Evolutionary conservation across 176 grass and related monocot species (phyloP).

Genomic region (Musa acuminata): DNA sequence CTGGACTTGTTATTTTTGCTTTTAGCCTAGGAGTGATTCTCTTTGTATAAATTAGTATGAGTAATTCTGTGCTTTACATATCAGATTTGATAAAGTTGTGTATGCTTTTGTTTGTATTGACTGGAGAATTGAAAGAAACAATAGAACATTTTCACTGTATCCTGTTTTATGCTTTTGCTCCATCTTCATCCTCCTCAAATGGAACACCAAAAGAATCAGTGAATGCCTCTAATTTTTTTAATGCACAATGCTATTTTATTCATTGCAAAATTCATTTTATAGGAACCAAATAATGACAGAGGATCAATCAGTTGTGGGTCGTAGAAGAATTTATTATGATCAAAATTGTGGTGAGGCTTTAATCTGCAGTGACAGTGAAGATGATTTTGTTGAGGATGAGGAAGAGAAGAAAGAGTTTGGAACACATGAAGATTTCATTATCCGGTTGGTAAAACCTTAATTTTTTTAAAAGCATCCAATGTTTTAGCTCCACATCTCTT

Average conservation of each 20-base stretch:
- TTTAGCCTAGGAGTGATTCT: no score
- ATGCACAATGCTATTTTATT: neutral
- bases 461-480: neutral
- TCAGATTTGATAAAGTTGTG: no score
- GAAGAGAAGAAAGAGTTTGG: conserved; percentile 73
- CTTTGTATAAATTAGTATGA: no score
- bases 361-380: conserved; percentile 86
- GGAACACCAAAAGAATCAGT: neutral
- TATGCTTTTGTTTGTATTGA: neutral
- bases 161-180: neutral
- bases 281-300: conserved; percentile 90
- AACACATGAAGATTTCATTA: conserved; percentile 62
- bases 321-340: conserved; percentile 85
- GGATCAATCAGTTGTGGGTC: conserved; percentile 90
- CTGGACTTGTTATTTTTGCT: no score
- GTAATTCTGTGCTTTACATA: no score
- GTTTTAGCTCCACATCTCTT: no score
- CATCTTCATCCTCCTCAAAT: neutral
- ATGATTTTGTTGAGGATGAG: conserved; percentile 67
- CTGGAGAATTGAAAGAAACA: neutral
- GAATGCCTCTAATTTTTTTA: neutral
- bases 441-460: conserved; percentile 36
- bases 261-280: neutral
- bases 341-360: conserved; percentile 71
- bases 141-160: neutral